Evolutionary conservation across 352 stramenopile species (phyloP).

Genomic region (Thraustochytrium sp.): DNA sequence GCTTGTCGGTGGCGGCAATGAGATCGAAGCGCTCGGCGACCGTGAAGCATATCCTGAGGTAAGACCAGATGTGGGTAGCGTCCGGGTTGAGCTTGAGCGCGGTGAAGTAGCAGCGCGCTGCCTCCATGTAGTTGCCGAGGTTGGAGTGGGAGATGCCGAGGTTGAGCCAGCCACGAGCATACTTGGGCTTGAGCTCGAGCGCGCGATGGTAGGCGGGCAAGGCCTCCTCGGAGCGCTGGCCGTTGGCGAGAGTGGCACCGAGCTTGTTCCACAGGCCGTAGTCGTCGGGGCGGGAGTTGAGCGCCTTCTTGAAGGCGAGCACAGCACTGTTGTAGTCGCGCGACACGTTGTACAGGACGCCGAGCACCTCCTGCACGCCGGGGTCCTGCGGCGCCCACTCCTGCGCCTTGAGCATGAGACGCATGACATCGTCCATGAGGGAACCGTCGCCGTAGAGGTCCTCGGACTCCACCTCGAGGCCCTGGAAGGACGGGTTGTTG

Average conservation of each 20-base stretch:
- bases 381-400: slow-evolving; percentile 54
- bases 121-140: slow-evolving; percentile 86
- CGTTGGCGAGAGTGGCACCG: slow-evolving; percentile 92
- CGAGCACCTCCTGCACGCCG: slow-evolving; percentile 79
- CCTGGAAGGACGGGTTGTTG: slow-evolving; percentile 80
- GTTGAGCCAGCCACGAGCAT: slow-evolving; percentile 93
- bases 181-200: slow-evolving; percentile 90
- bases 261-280: slow-evolving; percentile 98
- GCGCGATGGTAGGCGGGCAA: slow-evolving; percentile 81
- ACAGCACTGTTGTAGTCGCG: slow-evolving; percentile 89
- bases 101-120: slow-evolving; percentile 92
- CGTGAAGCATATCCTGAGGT: slow-evolving; percentile 94
- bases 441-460: slow-evolving; percentile 64
- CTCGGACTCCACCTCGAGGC: slow-evolving; percentile 68
- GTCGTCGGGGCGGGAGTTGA: slow-evolving; percentile 70
- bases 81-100: slow-evolving; percentile 88
- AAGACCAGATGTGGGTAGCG: slow-evolving; percentile 95
- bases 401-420: slow-evolving; percentile 78
- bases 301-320: slow-evolving; percentile 73
- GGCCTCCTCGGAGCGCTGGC: slow-evolving; percentile 80
- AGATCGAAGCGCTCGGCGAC: slow-evolving; percentile 80
- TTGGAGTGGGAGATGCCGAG: slow-evolving; percentile 95
- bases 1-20: slow-evolving; percentile 40
- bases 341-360: slow-evolving; percentile 94
- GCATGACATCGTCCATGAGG: slow-evolving; percentile 84